Percentiles rank a stretch among this genome's conserved stretches.
These are phyloP conservation scores for Podila minutissima DNA, from an alignment of 192 early-diverging fungal species.

Conservation along the genomic window DNA sequence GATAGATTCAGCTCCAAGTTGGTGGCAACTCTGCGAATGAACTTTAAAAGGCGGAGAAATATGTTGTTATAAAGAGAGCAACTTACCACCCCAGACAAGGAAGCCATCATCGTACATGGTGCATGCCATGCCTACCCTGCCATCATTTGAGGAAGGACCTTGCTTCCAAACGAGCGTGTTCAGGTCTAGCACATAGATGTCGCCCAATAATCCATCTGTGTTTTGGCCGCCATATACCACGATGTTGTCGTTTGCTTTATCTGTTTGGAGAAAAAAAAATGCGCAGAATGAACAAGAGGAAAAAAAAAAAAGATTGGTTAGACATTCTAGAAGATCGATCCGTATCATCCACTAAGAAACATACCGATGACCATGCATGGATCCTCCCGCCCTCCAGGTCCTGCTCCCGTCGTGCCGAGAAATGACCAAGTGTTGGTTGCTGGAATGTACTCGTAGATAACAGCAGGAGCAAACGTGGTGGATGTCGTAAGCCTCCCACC, in stretches of 20 bases:
- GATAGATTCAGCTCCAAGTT: background rate
- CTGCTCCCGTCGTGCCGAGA: slow-evolving; percentile 6
- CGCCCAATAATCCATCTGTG: background rate
- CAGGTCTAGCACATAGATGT: slow-evolving; percentile 28
- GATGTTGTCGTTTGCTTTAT: slow-evolving; percentile 5
- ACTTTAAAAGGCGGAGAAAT: background rate
- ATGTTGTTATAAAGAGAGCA: background rate
- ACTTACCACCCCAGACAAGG: slow-evolving; percentile 26
- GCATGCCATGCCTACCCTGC: slow-evolving; percentile 18
- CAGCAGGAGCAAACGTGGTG: background rate
- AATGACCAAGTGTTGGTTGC: slow-evolving; percentile 11
- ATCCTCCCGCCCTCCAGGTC: slow-evolving; percentile 11
- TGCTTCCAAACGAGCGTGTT: slow-evolving; percentile 11
- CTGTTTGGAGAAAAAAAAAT: background rate
- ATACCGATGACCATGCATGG: slow-evolving; percentile 27
- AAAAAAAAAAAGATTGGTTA: background rate
- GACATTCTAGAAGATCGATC: background rate
- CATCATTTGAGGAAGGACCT: background rate
- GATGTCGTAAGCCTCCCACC: slow-evolving; percentile 5
- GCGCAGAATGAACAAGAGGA: background rate
- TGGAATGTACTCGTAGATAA: slow-evolving; percentile 24
- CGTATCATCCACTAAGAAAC: background rate
- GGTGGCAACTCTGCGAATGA: background rate
- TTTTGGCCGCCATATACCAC: slow-evolving; percentile 25
- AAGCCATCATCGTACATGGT: slow-evolving; percentile 33